Percentiles rank a stretch among this genome's conserved stretches.
Evolutionary conservation across 1,139 yeast genomes (phyloP).

Genomic region (Wickerhamomyces sp.): DNA sequence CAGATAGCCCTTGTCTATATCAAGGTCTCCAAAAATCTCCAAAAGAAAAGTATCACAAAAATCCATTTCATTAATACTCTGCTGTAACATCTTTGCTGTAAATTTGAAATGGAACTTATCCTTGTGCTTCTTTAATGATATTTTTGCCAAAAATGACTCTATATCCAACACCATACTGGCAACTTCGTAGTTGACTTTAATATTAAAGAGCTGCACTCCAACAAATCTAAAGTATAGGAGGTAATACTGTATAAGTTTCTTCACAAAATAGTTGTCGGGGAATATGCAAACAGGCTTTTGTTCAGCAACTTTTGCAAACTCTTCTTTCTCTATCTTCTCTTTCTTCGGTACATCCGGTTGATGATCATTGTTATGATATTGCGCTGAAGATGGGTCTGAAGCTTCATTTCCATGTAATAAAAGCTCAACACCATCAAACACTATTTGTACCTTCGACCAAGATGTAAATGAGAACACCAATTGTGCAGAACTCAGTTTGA

Average conservation of each 20-base stretch:
- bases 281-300: slow-evolving; percentile 24
- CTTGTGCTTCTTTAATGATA: slow-evolving; percentile 11
- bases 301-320: slow-evolving; percentile 16
- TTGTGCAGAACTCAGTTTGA: slow-evolving; percentile 16
- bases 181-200: slow-evolving; percentile 10
- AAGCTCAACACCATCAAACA: slow-evolving; percentile 18
- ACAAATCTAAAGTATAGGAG: slow-evolving; percentile 22
- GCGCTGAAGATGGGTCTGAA: no score
- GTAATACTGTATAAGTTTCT: slow-evolving; percentile 14
- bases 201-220: slow-evolving; percentile 15
- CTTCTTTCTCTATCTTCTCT: slow-evolving; percentile 7
- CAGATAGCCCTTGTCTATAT: slow-evolving; percentile 22
- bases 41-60: slow-evolving; percentile 16
- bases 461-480: slow-evolving; percentile 15
- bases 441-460: slow-evolving; percentile 14
- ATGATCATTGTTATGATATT: no score
- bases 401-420: slow-evolving; percentile 5
- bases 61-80: slow-evolving; percentile 15
- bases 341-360: neutral
- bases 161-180: slow-evolving; percentile 9
- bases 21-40: slow-evolving; percentile 15
- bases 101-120: slow-evolving; percentile 6
- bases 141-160: slow-evolving; percentile 11
- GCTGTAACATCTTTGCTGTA: slow-evolving; percentile 14
- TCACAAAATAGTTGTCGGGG: slow-evolving; percentile 15